These are phyloP conservation scores for Fusarium virguliforme DNA, from an alignment of 2,329 filamentous ascomycete species.

Conservation along the genomic window DNA sequence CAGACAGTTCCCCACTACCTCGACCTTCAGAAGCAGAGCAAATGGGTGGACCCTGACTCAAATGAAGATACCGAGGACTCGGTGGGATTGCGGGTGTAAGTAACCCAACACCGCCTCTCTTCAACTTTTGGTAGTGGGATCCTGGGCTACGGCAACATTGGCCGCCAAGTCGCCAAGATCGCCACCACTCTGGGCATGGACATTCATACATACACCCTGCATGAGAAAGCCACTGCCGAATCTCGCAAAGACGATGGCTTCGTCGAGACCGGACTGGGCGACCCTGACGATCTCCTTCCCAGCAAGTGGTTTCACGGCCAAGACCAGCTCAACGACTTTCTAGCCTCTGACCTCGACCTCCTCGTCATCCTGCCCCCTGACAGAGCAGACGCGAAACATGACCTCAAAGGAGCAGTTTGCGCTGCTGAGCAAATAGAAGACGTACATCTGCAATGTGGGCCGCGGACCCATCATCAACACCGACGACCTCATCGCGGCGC, in stretches of 20 bases:
- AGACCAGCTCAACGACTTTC: constrained; percentile 65
- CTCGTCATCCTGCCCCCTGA: constrained; percentile 59
- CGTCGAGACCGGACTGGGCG: constrained; percentile 76
- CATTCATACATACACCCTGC: constrained; percentile 81
- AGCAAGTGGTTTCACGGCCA: constrained; percentile 66
- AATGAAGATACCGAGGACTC: constrained; percentile 40
- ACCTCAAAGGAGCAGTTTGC: constrained; percentile 21
- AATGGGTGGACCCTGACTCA: constrained; percentile 30
- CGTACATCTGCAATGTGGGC: constrained; percentile 16
- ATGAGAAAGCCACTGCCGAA: constrained; percentile 74
- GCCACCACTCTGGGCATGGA: constrained; percentile 77
- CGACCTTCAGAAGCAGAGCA: constrained; percentile 29
- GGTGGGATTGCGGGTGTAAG: constrained; percentile 29
- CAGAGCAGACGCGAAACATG: constrained; percentile 20
- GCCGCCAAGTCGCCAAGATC: constrained; percentile 68
- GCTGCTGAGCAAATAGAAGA: constrained; percentile 19
- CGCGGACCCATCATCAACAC: constrained; percentile 14
- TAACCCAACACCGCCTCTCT: neutral
- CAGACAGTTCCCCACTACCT: constrained; percentile 32
- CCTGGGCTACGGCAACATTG: constrained; percentile 69
- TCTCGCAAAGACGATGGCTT: constrained; percentile 76
- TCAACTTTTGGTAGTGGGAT: constrained; percentile 58
- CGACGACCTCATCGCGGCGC: constrained; percentile 3
- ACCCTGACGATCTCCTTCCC: constrained; percentile 64
- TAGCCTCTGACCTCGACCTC: constrained; percentile 67